A percentile compares a stretch with the other conserved stretches of the same genome.
phyloP scores from a whole-genome alignment of 177 flowering plant genomes.

The Tripterygium wilfordii region DNA sequence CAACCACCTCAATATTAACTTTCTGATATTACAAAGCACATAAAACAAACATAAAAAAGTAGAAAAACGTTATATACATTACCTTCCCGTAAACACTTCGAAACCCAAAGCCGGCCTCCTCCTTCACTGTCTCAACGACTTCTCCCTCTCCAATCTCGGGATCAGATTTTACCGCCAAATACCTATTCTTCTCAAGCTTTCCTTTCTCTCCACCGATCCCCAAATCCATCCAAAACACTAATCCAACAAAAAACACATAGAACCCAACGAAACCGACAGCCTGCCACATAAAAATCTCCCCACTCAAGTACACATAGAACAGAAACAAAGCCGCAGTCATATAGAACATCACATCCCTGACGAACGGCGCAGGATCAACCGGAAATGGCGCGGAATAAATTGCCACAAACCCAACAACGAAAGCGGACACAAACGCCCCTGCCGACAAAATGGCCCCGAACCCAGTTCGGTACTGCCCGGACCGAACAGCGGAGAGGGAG shows the following conservation, averaged over 20 bases:
- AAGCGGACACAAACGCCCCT: slow-evolving; percentile 83
- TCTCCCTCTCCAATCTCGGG: slow-evolving; percentile 29
- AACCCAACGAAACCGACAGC: slow-evolving; percentile 90
- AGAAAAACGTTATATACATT: too few species aligned
- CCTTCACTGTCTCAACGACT: slow-evolving; percentile 12
- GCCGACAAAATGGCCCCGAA: slow-evolving; percentile 92
- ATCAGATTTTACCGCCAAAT: slow-evolving; percentile 16
- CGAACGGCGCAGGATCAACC: slow-evolving; percentile 56
- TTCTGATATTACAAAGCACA: too few species aligned
- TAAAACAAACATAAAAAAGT: too few species aligned
- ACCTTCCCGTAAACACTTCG: slow-evolving; percentile 36
- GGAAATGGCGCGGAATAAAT: slow-evolving; percentile 79
- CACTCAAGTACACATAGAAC: slow-evolving; percentile 85
- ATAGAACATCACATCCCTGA: slow-evolving; percentile 85
- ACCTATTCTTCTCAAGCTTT: too few species aligned
- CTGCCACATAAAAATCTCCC: slow-evolving; percentile 92
- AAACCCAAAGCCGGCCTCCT: slow-evolving; percentile 21
- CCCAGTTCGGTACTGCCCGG: slow-evolving; percentile 77
- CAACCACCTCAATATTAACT: too few species aligned
- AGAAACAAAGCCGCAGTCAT: slow-evolving; percentile 54
- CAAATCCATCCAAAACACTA: slow-evolving; percentile 97
- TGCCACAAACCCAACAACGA: slow-evolving; percentile 94
- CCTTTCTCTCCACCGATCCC: too few species aligned
- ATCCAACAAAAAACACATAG: slow-evolving; percentile 80
- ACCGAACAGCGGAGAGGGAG: slow-evolving; percentile 71